Evolutionary conservation across 345 rosid species (phyloP), one percentile per base, ranked within the genome.

Genomic region (Moricandia moricandioides): DNA sequence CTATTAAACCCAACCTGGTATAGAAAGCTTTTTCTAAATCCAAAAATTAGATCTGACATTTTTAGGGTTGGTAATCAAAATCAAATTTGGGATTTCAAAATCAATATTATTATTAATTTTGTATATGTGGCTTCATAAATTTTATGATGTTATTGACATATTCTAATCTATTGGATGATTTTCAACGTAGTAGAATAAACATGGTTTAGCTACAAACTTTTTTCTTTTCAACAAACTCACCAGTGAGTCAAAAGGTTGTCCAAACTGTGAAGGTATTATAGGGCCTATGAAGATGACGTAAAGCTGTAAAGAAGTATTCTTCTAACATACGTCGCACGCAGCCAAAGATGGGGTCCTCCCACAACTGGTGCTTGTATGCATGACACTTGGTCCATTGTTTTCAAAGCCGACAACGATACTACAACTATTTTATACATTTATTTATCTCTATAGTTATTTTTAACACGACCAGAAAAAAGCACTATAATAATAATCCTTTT

Each of bases 311-410:
- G 57, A 62, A 69, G 69, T 61, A 37, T 37, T 51, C 45, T 68
- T 49, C 73, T 47, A 47, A 47, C 17, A 47, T 47, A 47, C 52
- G 79, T 74, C 69, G 79, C 79, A 69, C 69, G 79, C 79, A 69
- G 79, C 79, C 79, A 69, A 34, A 69, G 47, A 39, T 47, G 52
- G 52, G 56, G 63, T 29, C 64, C 64, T 27, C 47, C 58, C 64
- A 52, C 69, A 57, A 60, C 40, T 8, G 68, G 73, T 60, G 63
- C 68, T 14, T 66, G 71, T 66, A 12, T 70, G 78, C 55, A 68
- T 47, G 11, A 81, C 71, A 81, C 75, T 34, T 47, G 52, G 17
- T 16, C 66, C 62, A 39, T 56, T 35, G 75, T 12, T 59, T n/a
- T 13, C 40, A 71, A 29, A 65, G 37, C 52, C 68, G 66, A 47